phyloP scores from a whole-genome alignment of 495 filamentous ascomycete species.

The Hypoxylon cercidicola region DNA sequence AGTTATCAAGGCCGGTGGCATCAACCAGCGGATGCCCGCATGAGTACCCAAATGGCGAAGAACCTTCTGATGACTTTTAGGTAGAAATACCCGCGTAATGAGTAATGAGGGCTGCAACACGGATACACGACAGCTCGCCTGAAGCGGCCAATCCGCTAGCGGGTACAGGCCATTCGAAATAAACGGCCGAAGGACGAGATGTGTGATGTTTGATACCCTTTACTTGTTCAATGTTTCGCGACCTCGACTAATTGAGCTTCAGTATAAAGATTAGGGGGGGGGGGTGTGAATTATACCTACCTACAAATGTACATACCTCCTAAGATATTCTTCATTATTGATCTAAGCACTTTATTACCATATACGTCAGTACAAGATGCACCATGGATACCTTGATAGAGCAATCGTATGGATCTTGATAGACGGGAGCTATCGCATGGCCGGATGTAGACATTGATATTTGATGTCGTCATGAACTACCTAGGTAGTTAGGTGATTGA shows the following conservation, averaged over 20 bases:
- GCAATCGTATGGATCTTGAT: too few relatives aligned
- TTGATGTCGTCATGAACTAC: too few relatives aligned
- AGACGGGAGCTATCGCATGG: too few relatives aligned
- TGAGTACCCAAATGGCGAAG: conserved; percentile 34
- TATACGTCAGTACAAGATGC: too few relatives aligned
- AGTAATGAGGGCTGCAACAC: conserved; percentile 38
- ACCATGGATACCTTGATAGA: too few relatives aligned
- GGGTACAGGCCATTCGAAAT: conserved; percentile 24
- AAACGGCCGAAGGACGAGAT: conserved; percentile 18
- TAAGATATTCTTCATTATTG: too few relatives aligned
- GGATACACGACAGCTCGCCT: conserved; percentile 44
- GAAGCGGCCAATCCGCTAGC: conserved; percentile 28
- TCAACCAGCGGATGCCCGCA: conserved; percentile 38
- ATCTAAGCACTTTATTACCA: too few relatives aligned
- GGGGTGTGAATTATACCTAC: background rate
- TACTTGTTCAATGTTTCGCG: background rate
- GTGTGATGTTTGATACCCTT: conserved; percentile 1
- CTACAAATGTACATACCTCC: too few relatives aligned
- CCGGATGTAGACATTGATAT: too few relatives aligned
- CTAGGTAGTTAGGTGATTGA: too few relatives aligned
- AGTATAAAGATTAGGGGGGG: background rate
- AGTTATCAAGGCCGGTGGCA: conserved; percentile 40
- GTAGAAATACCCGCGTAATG: conserved; percentile 23
- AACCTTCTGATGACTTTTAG: conserved; percentile 24
- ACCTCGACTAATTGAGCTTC: background rate